Base-by-base conservation (phyloP, 2,329 filamentous ascomycete species). In the Fusarium sp. region DNA sequence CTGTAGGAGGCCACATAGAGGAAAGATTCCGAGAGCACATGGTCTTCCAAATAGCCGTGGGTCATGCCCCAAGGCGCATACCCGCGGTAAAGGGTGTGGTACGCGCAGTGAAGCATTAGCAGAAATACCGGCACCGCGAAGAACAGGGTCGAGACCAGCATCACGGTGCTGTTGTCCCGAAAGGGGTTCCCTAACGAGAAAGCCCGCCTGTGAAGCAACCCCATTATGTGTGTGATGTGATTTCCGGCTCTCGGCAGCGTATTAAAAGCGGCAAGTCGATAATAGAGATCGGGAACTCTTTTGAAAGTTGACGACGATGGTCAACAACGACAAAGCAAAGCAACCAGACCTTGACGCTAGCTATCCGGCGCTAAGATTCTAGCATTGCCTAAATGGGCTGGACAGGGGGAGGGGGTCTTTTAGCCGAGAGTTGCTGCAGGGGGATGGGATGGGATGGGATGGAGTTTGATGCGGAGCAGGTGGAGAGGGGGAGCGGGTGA, bases 1-100 rank as follows among this genome's bases (percentile, higher is more conserved):
- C 82, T 82, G 80, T 88, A 89, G 8, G 87, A 87, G 1, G 87
- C 81, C 57, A 85, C 86, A 77, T 87, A 88, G 66, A 89, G 83
- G 6, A 76, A 32, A 14, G 41, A 58, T 32, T 18, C 30, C 10
- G 68, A 45, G 18, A 65, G 45, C 5, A 25, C 30, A 16, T 16
- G 6, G 14, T 71, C 62, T 2, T 54, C 37, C n/a, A 35, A 11
- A 14, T 66, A 52, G n/a, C 59, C 61, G 65, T 72, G 65, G 27
- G 34, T 35, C 59, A 62, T 30, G 6, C 60, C 65, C 72, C 68
- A 74, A 23, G 68, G 45, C 14, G 60, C 45, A 11, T 64, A 43
- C 25, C 41, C 43, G 16, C 54, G 39, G 6, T 67, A 62, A 35
- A 70, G 68, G 23, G 48, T 67, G 25, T 71, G 71, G 25, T 76